Base-by-base conservation (phyloP, 345 rosid genomes). In the Populus deltoides region DNA sequence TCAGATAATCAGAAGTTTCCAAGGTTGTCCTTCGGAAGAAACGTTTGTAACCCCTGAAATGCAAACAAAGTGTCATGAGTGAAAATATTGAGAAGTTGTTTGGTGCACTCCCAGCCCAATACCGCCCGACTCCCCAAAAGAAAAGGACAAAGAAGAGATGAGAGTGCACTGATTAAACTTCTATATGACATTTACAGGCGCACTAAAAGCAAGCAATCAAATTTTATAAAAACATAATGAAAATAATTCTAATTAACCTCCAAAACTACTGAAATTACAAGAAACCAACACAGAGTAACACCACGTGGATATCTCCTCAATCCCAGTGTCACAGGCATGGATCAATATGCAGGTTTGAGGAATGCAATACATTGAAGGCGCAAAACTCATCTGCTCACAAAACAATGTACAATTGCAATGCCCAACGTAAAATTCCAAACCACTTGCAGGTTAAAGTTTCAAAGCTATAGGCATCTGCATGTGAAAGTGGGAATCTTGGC, bases 31-130 rank as follows among this genome's bases (percentile, higher is more conserved):
- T 82, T 77, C 87, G 88, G 77, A 88, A 87, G 83, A 97, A 97
- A 22, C 97, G 97, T 82, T 92, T 92, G 89, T 91, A 94, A 61
- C 99, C 99, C 98, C 98, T 97, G 92, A 70, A 87, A 80, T 51
- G 31, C 51, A 49, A 49, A 67, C 71, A 71, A 75, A 71, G 38
- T 63, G 20, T 70, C 6, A 68, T 33, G 68, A 70, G 18, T 31
- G 18, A 4, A 45, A 66, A 35, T 5, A 61, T 36, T 20, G 10
- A 62, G 51, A 68, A 68, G 31, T 3, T 69, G 25, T 9, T 4
- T 24, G 22, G 10, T 13, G 18, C 53, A 47, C 53, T 9, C 63
- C 63, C 63, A 57, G 0, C 27, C 4, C 63, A 22, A 22, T 9
- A n/a, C 63, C 29, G 12, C 27, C 29, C 11, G 13, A n/a, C 1